These are phyloP conservation scores for Aphanomyces euteiches DNA, from an alignment of 352 stramenopile genomes.

Conservation along the genomic window DNA sequence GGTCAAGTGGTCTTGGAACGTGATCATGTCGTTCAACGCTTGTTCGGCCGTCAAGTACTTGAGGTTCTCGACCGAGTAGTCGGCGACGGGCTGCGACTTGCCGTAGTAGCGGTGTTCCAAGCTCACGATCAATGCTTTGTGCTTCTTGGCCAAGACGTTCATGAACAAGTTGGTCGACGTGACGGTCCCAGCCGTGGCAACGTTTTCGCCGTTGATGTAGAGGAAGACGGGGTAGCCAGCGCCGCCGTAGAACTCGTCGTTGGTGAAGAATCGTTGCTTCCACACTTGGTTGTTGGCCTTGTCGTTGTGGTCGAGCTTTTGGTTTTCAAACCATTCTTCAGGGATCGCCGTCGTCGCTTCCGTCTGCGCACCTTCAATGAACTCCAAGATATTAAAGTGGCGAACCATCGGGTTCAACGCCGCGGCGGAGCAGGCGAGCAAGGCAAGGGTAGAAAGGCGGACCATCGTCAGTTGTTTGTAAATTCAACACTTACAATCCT, in stretches of 20 bases:
- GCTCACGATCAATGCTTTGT: conserved; percentile 52
- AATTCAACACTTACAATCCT: too few relatives aligned
- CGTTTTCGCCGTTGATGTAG: conserved; percentile 74
- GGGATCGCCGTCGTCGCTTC: background rate
- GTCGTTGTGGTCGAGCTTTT: conserved; percentile 24
- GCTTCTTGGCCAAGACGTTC: conserved; percentile 57
- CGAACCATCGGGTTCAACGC: conserved; percentile 1
- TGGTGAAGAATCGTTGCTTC: conserved; percentile 71
- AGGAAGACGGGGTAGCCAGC: conserved; percentile 69
- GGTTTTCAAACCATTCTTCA: conserved; percentile 21
- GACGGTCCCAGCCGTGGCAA: conserved; percentile 40
- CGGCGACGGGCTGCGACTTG: conserved; percentile 65
- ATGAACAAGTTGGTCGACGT: conserved; percentile 59
- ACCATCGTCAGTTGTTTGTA: background rate
- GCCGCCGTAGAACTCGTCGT: conserved; percentile 53
- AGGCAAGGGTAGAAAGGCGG: background rate
- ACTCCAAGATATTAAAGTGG: conserved; percentile 6
- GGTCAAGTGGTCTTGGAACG: conserved; percentile 64
- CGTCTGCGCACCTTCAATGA: background rate
- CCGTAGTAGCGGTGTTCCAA: conserved; percentile 87
- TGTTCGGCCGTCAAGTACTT: conserved; percentile 77
- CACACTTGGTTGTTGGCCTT: conserved; percentile 6
- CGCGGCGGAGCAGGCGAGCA: background rate
- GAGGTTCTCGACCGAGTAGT: conserved; percentile 70
- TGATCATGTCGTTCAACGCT: conserved; percentile 75